A percentile compares a stretch with the other conserved stretches of the same genome.
phyloP scores from a whole-genome alignment of 495 filamentous ascomycete genomes.

The Aspergillus biplanus region DNA sequence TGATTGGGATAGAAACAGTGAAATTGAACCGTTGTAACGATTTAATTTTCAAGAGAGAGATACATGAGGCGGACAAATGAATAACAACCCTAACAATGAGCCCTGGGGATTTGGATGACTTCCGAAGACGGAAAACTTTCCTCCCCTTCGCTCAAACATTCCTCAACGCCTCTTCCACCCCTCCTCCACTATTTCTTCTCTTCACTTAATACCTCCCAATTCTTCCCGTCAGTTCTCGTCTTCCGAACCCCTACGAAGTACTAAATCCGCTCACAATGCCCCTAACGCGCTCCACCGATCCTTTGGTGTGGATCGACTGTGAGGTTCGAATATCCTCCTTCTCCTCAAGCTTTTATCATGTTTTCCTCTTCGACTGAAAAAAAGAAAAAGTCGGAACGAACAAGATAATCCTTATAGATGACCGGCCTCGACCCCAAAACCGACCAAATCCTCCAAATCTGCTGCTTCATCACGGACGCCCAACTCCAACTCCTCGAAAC shows the following conservation, averaged over 20 bases:
- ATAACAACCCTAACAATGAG: neutral
- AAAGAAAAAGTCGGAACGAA: slow-evolving; percentile 8
- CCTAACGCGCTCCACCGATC: slow-evolving; percentile 54
- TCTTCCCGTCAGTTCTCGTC: neutral
- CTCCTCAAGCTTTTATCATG: slow-evolving; percentile 2
- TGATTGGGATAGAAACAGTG: slow-evolving; percentile 10
- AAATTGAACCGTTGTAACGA: neutral
- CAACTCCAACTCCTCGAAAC: slow-evolving; percentile 76
- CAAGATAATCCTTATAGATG: slow-evolving; percentile 64
- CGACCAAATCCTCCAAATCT: slow-evolving; percentile 89
- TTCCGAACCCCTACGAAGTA: neutral
- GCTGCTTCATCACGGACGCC: slow-evolving; percentile 87
- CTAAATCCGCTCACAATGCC: slow-evolving; percentile 38
- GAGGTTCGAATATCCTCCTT: slow-evolving; percentile 58
- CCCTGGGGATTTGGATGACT: neutral
- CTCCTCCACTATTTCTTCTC: slow-evolving; percentile 1
- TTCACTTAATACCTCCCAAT: neutral
- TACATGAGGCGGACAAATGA: neutral
- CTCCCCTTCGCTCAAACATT: neutral
- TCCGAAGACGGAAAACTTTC: slow-evolving; percentile 18
- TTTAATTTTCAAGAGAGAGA: too few species aligned
- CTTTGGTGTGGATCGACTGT: slow-evolving; percentile 88
- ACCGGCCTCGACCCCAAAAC: slow-evolving; percentile 80
- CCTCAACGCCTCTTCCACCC: neutral
- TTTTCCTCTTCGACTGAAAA: neutral